Base-by-base conservation (phyloP, 768 basidiomycete genomes). In the Suillus clintonianus region DNA sequence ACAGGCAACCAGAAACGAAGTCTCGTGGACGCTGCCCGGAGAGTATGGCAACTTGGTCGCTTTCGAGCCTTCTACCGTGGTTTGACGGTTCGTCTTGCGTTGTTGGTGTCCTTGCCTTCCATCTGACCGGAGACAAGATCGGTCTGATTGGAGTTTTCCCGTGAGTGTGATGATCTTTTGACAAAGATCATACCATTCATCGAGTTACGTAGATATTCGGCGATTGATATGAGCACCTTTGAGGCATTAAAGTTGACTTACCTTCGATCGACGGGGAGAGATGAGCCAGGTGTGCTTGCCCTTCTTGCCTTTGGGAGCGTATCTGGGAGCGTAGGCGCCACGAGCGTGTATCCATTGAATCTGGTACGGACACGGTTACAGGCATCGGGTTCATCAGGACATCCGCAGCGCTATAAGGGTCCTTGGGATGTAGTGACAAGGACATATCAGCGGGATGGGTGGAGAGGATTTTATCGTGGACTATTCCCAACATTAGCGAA, bases 161-260 rank as follows among this genome's bases (percentile, higher is more conserved):
- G 90, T 92, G 77, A 50, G 90, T 74, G 42, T 27, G 19, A 10
- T 56, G n/a, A 58, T 55, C 39, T 53, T 11, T 60, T n/a, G 24
- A 54, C 17, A 19, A 56, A 57, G 39, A 65, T 62, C 62, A 48
- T 45, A 22, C 39, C 61, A 45, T 41, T 66, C 30, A 43, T 55
- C 17, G 41, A 45, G 51, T 42, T 61, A 57, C 72, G 13, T 47
- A 91, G 90, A 63, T 93, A 92, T 74, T 90, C 93, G 15, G 97
- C 97, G 5, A 99, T 99, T 66, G 97, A 99, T 76, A 97, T 95
- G 93, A 92, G 90, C 69, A 96, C 96, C 4, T 99, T 97, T 64
- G 97, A 98, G 79, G 94, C 94, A 2, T 86, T 99, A 62, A 99
- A 99, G 75, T 80, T 95, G 50, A 89, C 91, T 2, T 99, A 99